Base-by-base conservation (phyloP, 345 rosid species). In the Populus simonii region DNA sequence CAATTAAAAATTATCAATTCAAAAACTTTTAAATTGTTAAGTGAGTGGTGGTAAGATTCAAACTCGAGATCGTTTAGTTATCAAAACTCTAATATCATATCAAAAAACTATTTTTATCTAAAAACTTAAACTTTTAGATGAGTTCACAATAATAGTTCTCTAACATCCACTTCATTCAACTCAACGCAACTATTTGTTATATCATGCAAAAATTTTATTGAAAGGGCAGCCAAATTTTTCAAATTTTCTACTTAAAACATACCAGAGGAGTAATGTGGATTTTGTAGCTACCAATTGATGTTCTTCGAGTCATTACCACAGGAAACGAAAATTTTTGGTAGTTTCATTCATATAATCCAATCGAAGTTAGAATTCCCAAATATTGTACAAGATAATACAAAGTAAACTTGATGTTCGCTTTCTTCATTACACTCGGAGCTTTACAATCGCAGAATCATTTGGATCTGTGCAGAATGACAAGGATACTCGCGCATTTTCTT, bases 401-500 rank as follows among this genome's bases (percentile, higher is more conserved):
- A 29, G 23, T 29, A 51, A 51, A 70, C 71, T 70, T 62, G 74
- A 61, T 70, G 67, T 29, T 62, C 7, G n/a, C 47, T 8, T 45
- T 49, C 35, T 65, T 72, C 23, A 38, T 23, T 47, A 27, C 59
- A 77, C 25, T 36, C n/a, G 69, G 68, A 39, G 61, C 69, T 77
- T 70, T 72, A 65, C 76, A 65, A 25, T 78, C 43, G 38, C 55
- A 49, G 76, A 71, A 62, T 47, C 36, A 71, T 23, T 35, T 71
- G 45, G 35, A 72, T 35, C n/a, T 63, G 80, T 71, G 65, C 71
- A 33, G 49, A 71, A 77, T 43, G 12, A 20, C 7, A n/a, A 22
- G 47, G 51, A n/a, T 16, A 16, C 62, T 15, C 33, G 0, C n/a
- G 5, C 43, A 68, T 55, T 68, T 3, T 73, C 47, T 5, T 8